Percentiles rank a stretch among this genome's conserved stretches.
phyloP scores from a whole-genome alignment of 176 grass and related monocot species.

The Chrysopogon serrulatus region DNA sequence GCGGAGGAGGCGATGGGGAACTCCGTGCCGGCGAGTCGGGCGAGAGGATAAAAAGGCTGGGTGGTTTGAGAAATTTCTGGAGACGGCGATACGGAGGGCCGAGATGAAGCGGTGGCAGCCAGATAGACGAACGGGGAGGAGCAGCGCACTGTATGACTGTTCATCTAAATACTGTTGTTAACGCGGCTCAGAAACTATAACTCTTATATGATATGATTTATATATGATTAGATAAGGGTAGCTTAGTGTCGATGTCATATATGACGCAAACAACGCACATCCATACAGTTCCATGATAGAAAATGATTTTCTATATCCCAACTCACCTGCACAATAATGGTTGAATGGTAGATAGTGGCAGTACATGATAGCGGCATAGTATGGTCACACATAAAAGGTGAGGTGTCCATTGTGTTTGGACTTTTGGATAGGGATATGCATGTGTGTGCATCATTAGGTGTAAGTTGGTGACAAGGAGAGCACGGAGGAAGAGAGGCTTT shows the following conservation, averaged over 20 bases:
- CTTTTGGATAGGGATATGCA: conserved; percentile 10
- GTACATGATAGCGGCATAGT: conserved; percentile 5
- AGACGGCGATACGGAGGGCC: too few relatives aligned
- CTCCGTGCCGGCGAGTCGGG: too few relatives aligned
- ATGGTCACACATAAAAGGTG: background rate
- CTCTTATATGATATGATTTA: too few relatives aligned
- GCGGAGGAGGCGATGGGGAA: too few relatives aligned
- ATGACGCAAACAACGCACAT: background rate
- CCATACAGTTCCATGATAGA: background rate
- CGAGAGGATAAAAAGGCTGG: too few relatives aligned
- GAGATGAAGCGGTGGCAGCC: too few relatives aligned
- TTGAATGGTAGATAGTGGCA: background rate
- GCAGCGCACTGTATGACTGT: too few relatives aligned
- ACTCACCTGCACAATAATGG: background rate
- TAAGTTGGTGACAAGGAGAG: conserved; percentile 1
- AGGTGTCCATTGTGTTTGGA: background rate
- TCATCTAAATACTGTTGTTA: too few relatives aligned
- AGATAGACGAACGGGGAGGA: too few relatives aligned
- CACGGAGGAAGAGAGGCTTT: background rate
- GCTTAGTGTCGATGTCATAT: background rate
- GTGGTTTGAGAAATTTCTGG: too few relatives aligned
- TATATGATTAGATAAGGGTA: too few relatives aligned
- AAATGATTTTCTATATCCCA: background rate
- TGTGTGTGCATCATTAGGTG: background rate
- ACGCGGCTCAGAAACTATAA: too few relatives aligned